These are phyloP conservation scores for Sphaceloma murrayae DNA, from an alignment of 2,329 filamentous ascomycete genomes.

Conservation along the genomic window DNA sequence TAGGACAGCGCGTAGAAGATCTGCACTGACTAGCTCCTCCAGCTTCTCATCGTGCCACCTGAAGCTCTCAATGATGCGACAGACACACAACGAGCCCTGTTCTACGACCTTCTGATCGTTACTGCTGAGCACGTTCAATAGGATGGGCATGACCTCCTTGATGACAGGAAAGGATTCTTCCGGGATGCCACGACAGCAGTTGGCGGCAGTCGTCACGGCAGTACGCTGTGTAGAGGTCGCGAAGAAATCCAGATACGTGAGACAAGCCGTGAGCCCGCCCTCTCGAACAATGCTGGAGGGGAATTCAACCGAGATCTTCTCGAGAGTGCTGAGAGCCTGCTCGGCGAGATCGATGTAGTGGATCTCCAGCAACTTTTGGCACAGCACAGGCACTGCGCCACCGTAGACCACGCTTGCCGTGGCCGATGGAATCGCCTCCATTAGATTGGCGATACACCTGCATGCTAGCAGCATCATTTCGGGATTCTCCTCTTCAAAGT, in stretches of 20 bases:
- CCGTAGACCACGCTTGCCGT: constrained; percentile 95
- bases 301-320: constrained; percentile 96
- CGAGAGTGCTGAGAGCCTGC: constrained; percentile 88
- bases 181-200: constrained; percentile 94
- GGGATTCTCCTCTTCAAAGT: constrained; percentile 79
- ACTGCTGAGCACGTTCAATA: constrained; percentile 81
- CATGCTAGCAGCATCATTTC: constrained; percentile 97
- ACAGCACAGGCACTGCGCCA: constrained; percentile 88
- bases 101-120: constrained; percentile 95
- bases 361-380: constrained; percentile 90
- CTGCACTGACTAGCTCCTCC: constrained; percentile 83
- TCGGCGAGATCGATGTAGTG: constrained; percentile 96
- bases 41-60: constrained; percentile 77
- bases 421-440: constrained; percentile 90
- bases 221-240: constrained; percentile 93
- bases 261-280: constrained; percentile 86
- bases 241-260: constrained; percentile 95
- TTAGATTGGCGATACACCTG: constrained; percentile 88
- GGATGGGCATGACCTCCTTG: constrained; percentile 89
- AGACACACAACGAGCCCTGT: constrained; percentile 90
- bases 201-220: constrained; percentile 92
- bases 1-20: constrained; percentile 73
- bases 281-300: constrained; percentile 91
- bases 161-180: constrained; percentile 88
- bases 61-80: constrained; percentile 94